Percentiles rank a stretch among this genome's conserved stretches.
Conservation (phyloP, 805 yeast genomes). For the Sungouiozyma intestinalis region DNA sequence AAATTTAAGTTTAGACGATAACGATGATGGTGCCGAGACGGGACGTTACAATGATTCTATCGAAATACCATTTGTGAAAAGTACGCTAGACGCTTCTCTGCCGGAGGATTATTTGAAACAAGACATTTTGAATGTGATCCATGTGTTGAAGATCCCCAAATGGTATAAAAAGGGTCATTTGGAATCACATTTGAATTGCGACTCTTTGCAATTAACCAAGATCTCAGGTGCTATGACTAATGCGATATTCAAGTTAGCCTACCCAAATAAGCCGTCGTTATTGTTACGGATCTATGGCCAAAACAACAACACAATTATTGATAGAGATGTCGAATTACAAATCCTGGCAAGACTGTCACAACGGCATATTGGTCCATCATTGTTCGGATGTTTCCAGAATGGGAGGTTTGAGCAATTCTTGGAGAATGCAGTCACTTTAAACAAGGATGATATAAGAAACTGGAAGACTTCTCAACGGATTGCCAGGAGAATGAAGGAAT, state of each 20-base stretch:
- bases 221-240: slow-evolving; percentile 93
- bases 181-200: slow-evolving; percentile 27
- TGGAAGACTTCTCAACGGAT: slow-evolving; percentile 71
- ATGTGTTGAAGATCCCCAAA: slow-evolving; percentile 56
- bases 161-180: slow-evolving; percentile 51
- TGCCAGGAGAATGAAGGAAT: slow-evolving; percentile 93
- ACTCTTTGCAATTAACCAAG: slow-evolving; percentile 44
- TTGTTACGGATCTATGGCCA: slow-evolving; percentile 81
- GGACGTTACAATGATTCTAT: slow-evolving; percentile 11
- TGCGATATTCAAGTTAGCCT: slow-evolving; percentile 68
- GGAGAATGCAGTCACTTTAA: slow-evolving; percentile 70
- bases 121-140: slow-evolving; percentile 58
- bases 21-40: neutral
- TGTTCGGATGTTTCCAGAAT: slow-evolving; percentile 81
- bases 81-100: slow-evolving; percentile 59
- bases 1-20: neutral
- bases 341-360: slow-evolving; percentile 63
- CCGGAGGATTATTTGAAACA: slow-evolving; percentile 81
- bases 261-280: slow-evolving; percentile 50
- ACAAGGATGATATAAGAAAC: slow-evolving; percentile 61
- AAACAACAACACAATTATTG: slow-evolving; percentile 76
- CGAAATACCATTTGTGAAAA: slow-evolving; percentile 42
- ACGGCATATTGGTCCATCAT: slow-evolving; percentile 76
- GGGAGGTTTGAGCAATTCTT: slow-evolving; percentile 93
- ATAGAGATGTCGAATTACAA: slow-evolving; percentile 69